Percentiles rank a stretch among this genome's conserved stretches.
phyloP scores from a whole-genome alignment of 176 grass and related monocot species.

The Avena sativa region DNA sequence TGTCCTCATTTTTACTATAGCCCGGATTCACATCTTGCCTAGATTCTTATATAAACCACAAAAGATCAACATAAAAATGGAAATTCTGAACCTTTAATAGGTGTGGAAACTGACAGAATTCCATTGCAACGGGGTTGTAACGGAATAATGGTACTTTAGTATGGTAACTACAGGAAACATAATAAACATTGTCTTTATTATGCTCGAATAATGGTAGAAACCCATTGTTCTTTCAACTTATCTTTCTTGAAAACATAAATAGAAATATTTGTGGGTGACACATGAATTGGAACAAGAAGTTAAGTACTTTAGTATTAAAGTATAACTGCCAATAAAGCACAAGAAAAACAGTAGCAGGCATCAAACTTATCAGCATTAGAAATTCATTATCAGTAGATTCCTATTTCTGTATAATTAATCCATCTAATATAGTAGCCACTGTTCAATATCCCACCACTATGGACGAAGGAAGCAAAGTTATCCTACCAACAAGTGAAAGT shows the following conservation, averaged over 20 bases:
- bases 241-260: not conserved
- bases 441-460: too few species aligned
- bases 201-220: not conserved
- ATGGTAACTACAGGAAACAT: not conserved
- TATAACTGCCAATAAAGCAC: not conserved
- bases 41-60: too few species aligned
- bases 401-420: slow-evolving; percentile 3
- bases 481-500: too few species aligned
- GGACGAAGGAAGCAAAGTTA: too few species aligned
- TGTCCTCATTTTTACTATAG: too few species aligned
- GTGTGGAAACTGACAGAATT: too few species aligned
- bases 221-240: not conserved
- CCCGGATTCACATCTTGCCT: too few species aligned
- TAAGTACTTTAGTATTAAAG: not conserved
- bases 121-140: too few species aligned
- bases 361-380: not conserved
- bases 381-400: not conserved
- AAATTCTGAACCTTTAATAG: too few species aligned
- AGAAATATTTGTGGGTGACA: not conserved
- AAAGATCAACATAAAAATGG: too few species aligned
- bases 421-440: not conserved
- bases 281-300: slow-evolving; percentile 1
- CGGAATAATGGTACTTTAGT: too few species aligned
- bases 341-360: not conserved
- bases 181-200: not conserved